Evolutionary conservation across 805 yeast species (phyloP).

Genomic region (Hanseniaspora pseudoguilliermondii): DNA sequence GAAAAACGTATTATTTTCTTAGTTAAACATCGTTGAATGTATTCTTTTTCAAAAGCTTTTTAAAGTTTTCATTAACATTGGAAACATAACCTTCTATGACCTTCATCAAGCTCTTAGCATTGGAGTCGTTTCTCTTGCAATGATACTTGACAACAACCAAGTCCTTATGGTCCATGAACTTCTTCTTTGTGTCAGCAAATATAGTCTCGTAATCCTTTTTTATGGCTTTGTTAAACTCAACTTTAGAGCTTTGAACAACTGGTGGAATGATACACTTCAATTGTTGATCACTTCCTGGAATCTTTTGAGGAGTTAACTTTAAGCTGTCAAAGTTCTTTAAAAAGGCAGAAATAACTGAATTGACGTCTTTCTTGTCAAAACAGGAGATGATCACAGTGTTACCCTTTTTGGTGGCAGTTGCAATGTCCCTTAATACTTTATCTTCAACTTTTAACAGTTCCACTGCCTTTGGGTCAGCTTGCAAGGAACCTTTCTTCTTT

Average conservation of each 20-base stretch:
- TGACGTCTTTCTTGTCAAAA: slow-evolving; percentile 66
- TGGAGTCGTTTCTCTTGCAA: slow-evolving; percentile 35
- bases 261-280: slow-evolving; percentile 66
- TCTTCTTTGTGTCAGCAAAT: slow-evolving; percentile 45
- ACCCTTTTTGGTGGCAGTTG: slow-evolving; percentile 60
- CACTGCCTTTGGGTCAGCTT: slow-evolving; percentile 45
- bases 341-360: slow-evolving; percentile 58
- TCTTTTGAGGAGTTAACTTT: slow-evolving; percentile 70
- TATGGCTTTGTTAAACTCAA: slow-evolving; percentile 47
- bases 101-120: slow-evolving; percentile 50
- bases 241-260: slow-evolving; percentile 52
- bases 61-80: slow-evolving; percentile 44
- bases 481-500: slow-evolving; percentile 40
- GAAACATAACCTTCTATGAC: slow-evolving; percentile 52
- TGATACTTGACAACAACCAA: slow-evolving; percentile 41
- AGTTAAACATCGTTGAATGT: neutral
- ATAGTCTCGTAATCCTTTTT: slow-evolving; percentile 47
- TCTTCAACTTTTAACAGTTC: slow-evolving; percentile 43
- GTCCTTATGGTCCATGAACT: slow-evolving; percentile 44
- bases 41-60: slow-evolving; percentile 28
- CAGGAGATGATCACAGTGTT: slow-evolving; percentile 62
- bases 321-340: slow-evolving; percentile 56
- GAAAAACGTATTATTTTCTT: neutral
- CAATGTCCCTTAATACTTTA: slow-evolving; percentile 46
- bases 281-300: slow-evolving; percentile 58